phyloP scores from a whole-genome alignment of 768 basidiomycete genomes.

The Strobilomyces dryophilus region DNA sequence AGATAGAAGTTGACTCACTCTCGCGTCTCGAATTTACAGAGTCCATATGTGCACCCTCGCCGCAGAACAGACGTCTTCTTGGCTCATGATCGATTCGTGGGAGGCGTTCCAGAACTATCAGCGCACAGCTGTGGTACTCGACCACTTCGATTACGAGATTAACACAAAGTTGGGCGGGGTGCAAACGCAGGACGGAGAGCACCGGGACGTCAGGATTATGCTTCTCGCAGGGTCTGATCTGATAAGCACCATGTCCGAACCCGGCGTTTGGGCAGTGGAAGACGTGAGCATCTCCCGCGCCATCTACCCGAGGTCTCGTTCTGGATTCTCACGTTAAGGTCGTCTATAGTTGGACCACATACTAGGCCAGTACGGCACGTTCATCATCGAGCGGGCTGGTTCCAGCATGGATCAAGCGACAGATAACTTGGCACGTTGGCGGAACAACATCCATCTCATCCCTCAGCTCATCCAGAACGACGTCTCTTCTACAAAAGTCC shows the following conservation, averaged over 20 bases:
- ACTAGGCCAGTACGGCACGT: slow-evolving; percentile 87
- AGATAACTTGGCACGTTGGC: slow-evolving; percentile 70
- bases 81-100: slow-evolving; percentile 99
- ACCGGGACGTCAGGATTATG: slow-evolving; percentile 78
- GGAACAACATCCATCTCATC: slow-evolving; percentile 84
- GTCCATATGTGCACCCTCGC: slow-evolving; percentile 88
- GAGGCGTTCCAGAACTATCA: slow-evolving; percentile 95
- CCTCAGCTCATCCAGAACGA: slow-evolving; percentile 96
- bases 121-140: slow-evolving; percentile 93
- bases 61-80: slow-evolving; percentile 83
- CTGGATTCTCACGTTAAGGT: slow-evolving; percentile 9
- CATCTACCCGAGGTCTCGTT: slow-evolving; percentile 6
- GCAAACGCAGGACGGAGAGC: slow-evolving; percentile 66
- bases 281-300: slow-evolving; percentile 61
- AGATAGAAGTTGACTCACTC: slow-evolving; percentile 18
- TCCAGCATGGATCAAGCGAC: slow-evolving; percentile 85
- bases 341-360: slow-evolving; percentile 85
- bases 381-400: slow-evolving; percentile 94
- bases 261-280: slow-evolving; percentile 92
- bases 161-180: slow-evolving; percentile 84
- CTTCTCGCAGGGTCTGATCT: slow-evolving; percentile 97
- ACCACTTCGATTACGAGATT: slow-evolving; percentile 95
- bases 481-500: slow-evolving; percentile 92
- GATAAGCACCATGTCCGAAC: slow-evolving; percentile 97
- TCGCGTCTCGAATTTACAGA: slow-evolving; percentile 39